A percentile compares a stretch with the other conserved stretches of the same genome.
phyloP scores from a whole-genome alignment of 2,329 filamentous ascomycete species.

The Fusarium sp. region DNA sequence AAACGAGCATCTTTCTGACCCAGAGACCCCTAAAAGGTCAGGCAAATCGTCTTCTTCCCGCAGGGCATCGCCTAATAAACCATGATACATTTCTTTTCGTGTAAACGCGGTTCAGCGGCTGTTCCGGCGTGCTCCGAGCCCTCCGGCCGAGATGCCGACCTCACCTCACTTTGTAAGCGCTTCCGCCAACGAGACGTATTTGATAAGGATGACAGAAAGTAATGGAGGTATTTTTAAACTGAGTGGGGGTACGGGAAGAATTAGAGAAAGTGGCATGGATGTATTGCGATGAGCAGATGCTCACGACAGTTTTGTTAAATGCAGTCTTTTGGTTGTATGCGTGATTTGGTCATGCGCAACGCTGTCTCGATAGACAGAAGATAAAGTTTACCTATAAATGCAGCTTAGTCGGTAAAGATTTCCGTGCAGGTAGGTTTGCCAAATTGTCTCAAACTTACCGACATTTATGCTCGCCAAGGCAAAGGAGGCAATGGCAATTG shows the following conservation, averaged over 20 bases:
- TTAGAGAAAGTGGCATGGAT: constrained; percentile 7
- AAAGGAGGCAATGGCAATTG: too few relatives aligned
- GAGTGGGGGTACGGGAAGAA: constrained; percentile 29
- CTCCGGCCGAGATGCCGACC: constrained; percentile 16
- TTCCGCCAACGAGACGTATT: constrained; percentile 21
- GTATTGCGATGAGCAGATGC: constrained; percentile 5
- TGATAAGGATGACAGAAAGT: constrained; percentile 19
- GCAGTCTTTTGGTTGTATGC: constrained; percentile 3
- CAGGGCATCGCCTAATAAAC: constrained; percentile 22
- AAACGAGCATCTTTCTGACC: constrained; percentile 28
- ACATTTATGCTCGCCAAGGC: too few relatives aligned
- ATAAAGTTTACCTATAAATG: too few relatives aligned
- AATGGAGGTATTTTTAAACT: constrained; percentile 8
- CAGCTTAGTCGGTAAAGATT: too few relatives aligned
- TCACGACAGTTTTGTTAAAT: constrained; percentile 1
- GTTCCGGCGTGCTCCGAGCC: constrained; percentile 37
- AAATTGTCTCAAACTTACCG: neutral
- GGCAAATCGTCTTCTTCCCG: constrained; percentile 34
- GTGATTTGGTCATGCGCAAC: constrained; percentile 30
- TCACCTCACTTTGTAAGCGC: constrained; percentile 28
- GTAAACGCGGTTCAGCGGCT: constrained; percentile 41
- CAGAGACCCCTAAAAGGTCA: constrained; percentile 21
- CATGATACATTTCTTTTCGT: constrained; percentile 18
- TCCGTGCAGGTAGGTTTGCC: neutral
- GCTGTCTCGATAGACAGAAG: neutral